Base-by-base conservation (phyloP, 1,139 yeast species). In the Blastobotrys malaysiensis region DNA sequence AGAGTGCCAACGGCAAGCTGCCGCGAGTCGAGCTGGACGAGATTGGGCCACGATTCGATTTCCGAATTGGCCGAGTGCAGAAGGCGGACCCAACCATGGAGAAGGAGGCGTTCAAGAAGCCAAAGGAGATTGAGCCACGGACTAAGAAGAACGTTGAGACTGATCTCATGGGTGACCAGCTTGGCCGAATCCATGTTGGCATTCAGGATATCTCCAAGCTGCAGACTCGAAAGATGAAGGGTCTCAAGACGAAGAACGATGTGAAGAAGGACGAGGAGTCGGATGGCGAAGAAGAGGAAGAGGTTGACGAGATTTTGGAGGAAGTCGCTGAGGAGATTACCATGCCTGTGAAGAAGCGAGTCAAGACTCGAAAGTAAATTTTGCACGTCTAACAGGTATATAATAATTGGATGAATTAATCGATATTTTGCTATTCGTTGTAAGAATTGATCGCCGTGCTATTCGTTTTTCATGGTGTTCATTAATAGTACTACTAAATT, bases 141-240 rank as follows among this genome's bases (percentile, higher is more conserved):
- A 83, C 80, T 59, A 86, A 86, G 80, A 95, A 95, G 90, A 93
- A 93, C 68, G 84, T 93, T 55, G 84, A 84, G 59, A 82, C 86
- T 48, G 98, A 95, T 69, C 67, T 77, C 58, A 82, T 93, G 87
- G 99, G 99, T 75, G 99, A 93, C 73, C 90, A 93, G 82, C 81
- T 93, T 61, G 99, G 97, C 62, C 88, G 93, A 74, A 83, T 93
- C 65, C 99, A 93, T 70, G 86, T 93, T 72, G 98, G 97, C 73
- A 86, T 86, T 72, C 99, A 93, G 77, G 98, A 93, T 70, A 78
- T 95, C 70, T 78, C 81, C 68, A 86, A 85, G 71, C 74, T 93
- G 69, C 99, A 93, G 74, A 91, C 99, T 11, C 84, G 99, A 76
- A 93, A 93, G 82, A 88, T 93, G 97, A 95, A 95, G 80, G 99